phyloP scores from a whole-genome alignment of 2,329 filamentous ascomycete species.

The Calonectria pseudoturangicola region DNA sequence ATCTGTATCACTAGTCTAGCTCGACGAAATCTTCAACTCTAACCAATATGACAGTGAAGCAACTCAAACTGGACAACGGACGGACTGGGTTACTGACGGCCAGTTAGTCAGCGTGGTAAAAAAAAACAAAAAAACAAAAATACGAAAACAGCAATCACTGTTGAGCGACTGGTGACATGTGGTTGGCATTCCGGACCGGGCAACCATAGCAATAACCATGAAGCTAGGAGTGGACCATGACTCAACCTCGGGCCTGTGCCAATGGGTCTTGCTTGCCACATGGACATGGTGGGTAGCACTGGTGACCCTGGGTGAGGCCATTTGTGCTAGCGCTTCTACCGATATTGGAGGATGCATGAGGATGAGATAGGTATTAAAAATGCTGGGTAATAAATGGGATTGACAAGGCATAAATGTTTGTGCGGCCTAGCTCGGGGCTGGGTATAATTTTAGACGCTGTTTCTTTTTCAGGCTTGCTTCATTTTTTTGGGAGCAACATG shows the following conservation, averaged over 20 bases:
- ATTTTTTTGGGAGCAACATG: neutral
- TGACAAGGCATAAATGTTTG: constrained; percentile 19
- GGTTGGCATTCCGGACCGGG: neutral
- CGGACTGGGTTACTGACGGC: neutral
- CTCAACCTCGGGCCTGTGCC: neutral
- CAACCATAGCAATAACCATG: constrained; percentile 1
- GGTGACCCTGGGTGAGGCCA: neutral
- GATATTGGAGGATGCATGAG: neutral
- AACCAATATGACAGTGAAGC: constrained; percentile 2
- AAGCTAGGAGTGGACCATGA: constrained; percentile 12
- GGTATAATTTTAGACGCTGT: constrained; percentile 8
- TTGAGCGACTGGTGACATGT: neutral
- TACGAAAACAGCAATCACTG: neutral
- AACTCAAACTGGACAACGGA: neutral
- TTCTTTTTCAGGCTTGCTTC: neutral
- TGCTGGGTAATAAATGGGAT: neutral
- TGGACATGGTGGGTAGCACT: constrained; percentile 20
- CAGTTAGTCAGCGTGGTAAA: neutral
- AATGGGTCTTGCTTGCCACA: constrained; percentile 1
- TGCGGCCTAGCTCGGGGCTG: neutral
- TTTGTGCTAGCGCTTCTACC: neutral
- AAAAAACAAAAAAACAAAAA: neutral
- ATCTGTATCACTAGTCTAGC: neutral
- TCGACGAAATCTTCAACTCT: neutral
- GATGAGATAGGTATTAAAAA: neutral